phyloP scores from a whole-genome alignment of 257 asterid species.

The Lycium barbarum region DNA sequence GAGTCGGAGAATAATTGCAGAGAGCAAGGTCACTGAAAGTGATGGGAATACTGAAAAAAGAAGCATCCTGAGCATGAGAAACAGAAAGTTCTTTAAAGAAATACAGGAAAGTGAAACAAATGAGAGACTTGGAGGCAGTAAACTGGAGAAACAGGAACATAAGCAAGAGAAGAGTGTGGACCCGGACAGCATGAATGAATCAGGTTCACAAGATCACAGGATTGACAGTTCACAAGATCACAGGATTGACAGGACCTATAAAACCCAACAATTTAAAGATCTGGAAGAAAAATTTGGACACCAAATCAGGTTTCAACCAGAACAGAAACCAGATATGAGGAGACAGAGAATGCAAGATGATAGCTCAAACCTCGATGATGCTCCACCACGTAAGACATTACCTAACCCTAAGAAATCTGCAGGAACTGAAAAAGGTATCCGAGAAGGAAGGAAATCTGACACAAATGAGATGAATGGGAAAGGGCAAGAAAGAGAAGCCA shows the following conservation, averaged over 20 bases:
- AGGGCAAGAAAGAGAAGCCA: slow-evolving; percentile 21
- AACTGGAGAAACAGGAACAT: not conserved
- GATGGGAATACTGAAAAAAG: slow-evolving; percentile 24
- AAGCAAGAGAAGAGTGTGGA: slow-evolving; percentile 11
- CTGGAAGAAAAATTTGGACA: not conserved
- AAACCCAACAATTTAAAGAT: not conserved
- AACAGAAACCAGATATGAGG: not conserved
- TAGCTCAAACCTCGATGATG: slow-evolving; percentile 1
- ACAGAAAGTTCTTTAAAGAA: not conserved
- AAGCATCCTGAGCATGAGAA: slow-evolving; percentile 23
- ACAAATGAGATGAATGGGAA: not conserved
- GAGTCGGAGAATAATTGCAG: slow-evolving; percentile 40
- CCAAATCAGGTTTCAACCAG: not conserved
- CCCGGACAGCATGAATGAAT: not conserved
- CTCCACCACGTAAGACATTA: not conserved
- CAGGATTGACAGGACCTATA: not conserved
- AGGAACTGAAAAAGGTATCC: not conserved
- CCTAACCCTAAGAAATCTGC: not conserved
- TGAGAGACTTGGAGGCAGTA: not conserved
- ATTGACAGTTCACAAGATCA: slow-evolving; percentile 26
- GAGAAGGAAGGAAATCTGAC: not conserved
- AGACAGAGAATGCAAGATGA: slow-evolving; percentile 6
- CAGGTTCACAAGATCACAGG: slow-evolving; percentile 23
- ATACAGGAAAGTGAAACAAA: slow-evolving; percentile 25
- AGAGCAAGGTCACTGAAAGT: slow-evolving; percentile 27